Base-by-base conservation (phyloP, 371 early-diverging fungal genomes). In the Mortierella sp. region DNA sequence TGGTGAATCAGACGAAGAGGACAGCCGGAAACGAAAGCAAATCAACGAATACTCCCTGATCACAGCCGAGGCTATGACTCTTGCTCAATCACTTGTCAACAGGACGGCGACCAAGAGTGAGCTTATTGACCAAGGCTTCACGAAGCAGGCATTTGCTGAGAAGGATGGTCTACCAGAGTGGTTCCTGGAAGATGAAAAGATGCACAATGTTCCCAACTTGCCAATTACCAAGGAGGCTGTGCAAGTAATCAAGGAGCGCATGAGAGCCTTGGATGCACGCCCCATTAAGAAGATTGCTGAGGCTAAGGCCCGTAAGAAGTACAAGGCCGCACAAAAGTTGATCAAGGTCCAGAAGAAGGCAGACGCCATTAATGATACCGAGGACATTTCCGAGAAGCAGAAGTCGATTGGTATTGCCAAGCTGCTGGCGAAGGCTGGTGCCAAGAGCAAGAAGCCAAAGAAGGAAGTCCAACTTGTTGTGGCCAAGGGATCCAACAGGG, bases 211-310 rank as follows among this genome's bases (percentile, higher is more conserved):
- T 68, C 95, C 95, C 22, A 86, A 91, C 73, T 76, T 95, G 35
- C 98, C 98, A 15, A 92, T 97, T 28, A 96, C 98, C 35, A 97
- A 98, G 83, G 98, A 99, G 85, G 97, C 98, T 4, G 93, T 97
- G 49, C 85, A 92, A 42, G 89, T 93, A 57, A 87, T 98, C 60
- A 85, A 88, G 71, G 93, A 94, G 42, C 90, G 92, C 64, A 86
- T 95, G 72, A 89, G 89, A 82, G 96, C 94, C 7, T 83, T 99
- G 68, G 93, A 98, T 84, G 97, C 97, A 13, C 94, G 97, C 43
- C 98, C 98, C 23, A 98, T 98, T 85, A 98, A 98, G 85, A 99
- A 98, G 91, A 93, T 98, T 37, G 95, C 95, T n/a, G 99, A 99
- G 86, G 98, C 99, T 59, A 98, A 97, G 88, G 96, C 95, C 43